Conservation (phyloP, 768 basidiomycete genomes). For the Collybia nuda region DNA sequence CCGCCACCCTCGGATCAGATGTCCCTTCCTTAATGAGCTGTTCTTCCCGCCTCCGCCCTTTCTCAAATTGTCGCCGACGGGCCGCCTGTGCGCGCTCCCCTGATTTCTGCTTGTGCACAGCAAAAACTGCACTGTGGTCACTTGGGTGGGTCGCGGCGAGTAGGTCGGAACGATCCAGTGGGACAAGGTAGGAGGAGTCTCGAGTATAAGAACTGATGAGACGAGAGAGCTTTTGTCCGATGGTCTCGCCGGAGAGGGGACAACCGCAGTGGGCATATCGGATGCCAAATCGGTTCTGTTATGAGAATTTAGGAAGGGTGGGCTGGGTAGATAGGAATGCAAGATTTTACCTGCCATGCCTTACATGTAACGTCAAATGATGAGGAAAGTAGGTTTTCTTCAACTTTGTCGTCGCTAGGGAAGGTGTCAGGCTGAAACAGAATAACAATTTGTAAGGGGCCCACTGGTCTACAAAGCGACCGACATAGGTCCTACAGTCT, state of each 20-base stretch:
- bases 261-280: constrained; percentile 59
- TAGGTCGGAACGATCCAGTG: constrained; percentile 28
- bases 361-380: constrained; percentile 25
- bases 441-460: constrained; percentile 11
- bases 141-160: constrained; percentile 52
- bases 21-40: constrained; percentile 22
- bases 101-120: neutral
- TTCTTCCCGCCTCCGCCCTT: constrained; percentile 6
- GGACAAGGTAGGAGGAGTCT: constrained; percentile 29
- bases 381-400: constrained; percentile 18
- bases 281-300: constrained; percentile 41
- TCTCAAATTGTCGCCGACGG: neutral
- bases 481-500: constrained; percentile 38
- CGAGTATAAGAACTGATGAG: constrained; percentile 12
- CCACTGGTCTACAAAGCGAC: constrained; percentile 48
- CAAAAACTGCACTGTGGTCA: constrained; percentile 16
- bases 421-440: neutral
- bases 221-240: constrained; percentile 39
- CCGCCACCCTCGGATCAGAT: constrained; percentile 8
- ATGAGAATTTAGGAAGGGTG: neutral
- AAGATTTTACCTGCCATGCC: constrained; percentile 19
- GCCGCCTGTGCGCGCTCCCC: neutral
- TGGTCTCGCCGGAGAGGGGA: constrained; percentile 38
- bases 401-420: constrained; percentile 33
- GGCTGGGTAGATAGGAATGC: neutral